A percentile compares a stretch with the other conserved stretches of the same genome.
Conservation (phyloP, 768 basidiomycete genomes). For the Auriscalpium vulgare region DNA sequence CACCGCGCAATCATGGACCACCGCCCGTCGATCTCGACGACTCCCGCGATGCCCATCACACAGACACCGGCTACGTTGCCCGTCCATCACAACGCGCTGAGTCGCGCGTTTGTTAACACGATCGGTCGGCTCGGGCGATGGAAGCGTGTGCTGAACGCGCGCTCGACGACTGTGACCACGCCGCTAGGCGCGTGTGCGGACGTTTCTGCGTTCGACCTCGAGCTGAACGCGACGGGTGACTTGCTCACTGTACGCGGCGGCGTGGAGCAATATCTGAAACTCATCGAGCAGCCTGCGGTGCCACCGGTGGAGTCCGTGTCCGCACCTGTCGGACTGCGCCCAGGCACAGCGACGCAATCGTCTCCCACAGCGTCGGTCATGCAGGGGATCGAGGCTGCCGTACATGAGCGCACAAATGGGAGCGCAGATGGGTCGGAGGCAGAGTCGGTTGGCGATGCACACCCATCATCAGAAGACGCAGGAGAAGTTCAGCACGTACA, state of each 20-base stretch:
- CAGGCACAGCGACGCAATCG: not conserved
- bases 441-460: not conserved
- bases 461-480: not conserved
- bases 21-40: conserved; percentile 27
- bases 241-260: conserved; percentile 53
- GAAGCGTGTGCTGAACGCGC: conserved; percentile 65
- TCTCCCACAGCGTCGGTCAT: too few species aligned
- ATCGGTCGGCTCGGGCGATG: conserved; percentile 77
- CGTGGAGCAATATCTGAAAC: conserved; percentile 58
- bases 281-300: conserved; percentile 31
- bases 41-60: conserved; percentile 25
- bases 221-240: conserved; percentile 52
- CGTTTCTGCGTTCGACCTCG: conserved; percentile 66
- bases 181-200: conserved; percentile 30
- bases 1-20: conserved; percentile 44
- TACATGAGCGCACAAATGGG: not conserved
- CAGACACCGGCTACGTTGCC: conserved; percentile 40
- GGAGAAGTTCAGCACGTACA: not conserved
- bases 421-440: not conserved
- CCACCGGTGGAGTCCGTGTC: conserved; percentile 4
- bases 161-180: conserved; percentile 26
- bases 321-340: not conserved
- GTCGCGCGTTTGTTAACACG: conserved; percentile 72
- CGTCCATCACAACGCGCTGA: conserved; percentile 55
- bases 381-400: not conserved